A percentile compares a stretch with the other conserved stretches of the same genome.
Conservation (phyloP, 1,139 yeast genomes). For the Wickerhamomyces sp. region DNA sequence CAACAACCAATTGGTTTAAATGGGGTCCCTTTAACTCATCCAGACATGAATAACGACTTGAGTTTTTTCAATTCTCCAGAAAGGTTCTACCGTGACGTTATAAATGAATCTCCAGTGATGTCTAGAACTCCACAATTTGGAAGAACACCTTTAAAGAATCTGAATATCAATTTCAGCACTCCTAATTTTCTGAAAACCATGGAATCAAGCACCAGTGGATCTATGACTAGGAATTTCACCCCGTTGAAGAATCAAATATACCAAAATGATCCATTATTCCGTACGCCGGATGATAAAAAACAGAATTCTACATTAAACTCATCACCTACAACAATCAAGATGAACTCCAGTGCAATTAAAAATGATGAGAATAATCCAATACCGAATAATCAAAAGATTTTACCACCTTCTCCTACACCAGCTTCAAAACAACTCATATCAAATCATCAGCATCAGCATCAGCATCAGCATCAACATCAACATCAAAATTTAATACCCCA, state of each 20-base stretch:
- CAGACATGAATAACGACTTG: constrained; percentile 32
- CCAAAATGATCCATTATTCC: constrained; percentile 14
- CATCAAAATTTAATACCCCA: background rate
- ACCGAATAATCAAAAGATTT: constrained; percentile 1
- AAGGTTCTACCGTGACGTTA: constrained; percentile 29
- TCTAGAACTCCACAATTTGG: constrained; percentile 21
- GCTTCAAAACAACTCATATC: constrained; percentile 1
- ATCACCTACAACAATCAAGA: constrained; percentile 25
- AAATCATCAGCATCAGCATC: constrained; percentile 1
- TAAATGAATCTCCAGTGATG: constrained; percentile 23
- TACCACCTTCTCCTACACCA: constrained; percentile 15
- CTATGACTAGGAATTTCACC: constrained; percentile 14
- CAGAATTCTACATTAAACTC: constrained; percentile 17
- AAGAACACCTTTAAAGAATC: constrained; percentile 21
- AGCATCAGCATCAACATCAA: constrained; percentile 1
- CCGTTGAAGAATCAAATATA: constrained; percentile 22
- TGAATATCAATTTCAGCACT: constrained; percentile 21
- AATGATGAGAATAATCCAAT: constrained; percentile 7
- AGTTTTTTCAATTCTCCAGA: constrained; percentile 33
- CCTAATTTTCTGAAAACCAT: constrained; percentile 21
- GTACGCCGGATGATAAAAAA: constrained; percentile 18
- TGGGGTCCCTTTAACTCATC: background rate
- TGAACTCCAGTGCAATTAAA: constrained; percentile 23
- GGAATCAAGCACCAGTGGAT: constrained; percentile 9
- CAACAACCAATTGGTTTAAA: background rate